Conservation (phyloP, 2,329 filamentous ascomycete genomes). For the Xylaria sp. region DNA sequence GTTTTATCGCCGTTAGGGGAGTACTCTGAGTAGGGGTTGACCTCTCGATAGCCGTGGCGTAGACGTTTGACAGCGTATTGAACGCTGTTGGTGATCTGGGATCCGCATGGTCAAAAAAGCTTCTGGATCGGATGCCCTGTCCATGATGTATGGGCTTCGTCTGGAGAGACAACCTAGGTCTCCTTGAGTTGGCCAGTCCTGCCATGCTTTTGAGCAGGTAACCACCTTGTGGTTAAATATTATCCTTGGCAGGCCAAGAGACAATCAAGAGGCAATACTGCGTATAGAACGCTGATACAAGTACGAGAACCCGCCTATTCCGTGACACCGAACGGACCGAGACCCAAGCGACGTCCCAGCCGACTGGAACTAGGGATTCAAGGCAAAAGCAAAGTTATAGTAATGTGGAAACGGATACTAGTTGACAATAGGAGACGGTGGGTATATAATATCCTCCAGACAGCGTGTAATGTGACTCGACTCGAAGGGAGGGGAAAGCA, state of each 20-base stretch:
- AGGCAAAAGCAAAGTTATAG: conserved; percentile 32
- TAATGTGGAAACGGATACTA: conserved; percentile 29
- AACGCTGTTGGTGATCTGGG: conserved; percentile 70
- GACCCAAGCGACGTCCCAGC: conserved; percentile 43
- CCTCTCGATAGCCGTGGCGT: conserved; percentile 70
- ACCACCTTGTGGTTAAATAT: conserved; percentile 6
- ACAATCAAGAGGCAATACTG: conserved; percentile 3
- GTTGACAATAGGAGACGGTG: conserved; percentile 39
- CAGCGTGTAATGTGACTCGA: conserved; percentile 28
- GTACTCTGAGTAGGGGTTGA: conserved; percentile 61
- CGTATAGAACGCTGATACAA: conserved; percentile 11
- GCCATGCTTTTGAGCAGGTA: conserved; percentile 50
- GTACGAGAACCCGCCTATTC: conserved; percentile 36
- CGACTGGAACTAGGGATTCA: conserved; percentile 38
- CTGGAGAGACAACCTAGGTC: conserved; percentile 67
- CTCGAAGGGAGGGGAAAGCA: conserved; percentile 37
- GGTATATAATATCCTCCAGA: conserved; percentile 46
- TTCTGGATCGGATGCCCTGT: conserved; percentile 53
- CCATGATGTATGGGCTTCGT: conserved; percentile 58
- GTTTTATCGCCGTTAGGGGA: conserved; percentile 62
- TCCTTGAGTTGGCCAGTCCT: conserved; percentile 53
- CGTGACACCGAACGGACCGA: conserved; percentile 41
- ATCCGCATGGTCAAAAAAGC: conserved; percentile 58
- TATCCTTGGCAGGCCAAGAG: not conserved
- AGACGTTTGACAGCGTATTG: conserved; percentile 74